phyloP scores from a whole-genome alignment of 192 early-diverging fungal genomes.

The Phlyctochytrium planicorne region DNA sequence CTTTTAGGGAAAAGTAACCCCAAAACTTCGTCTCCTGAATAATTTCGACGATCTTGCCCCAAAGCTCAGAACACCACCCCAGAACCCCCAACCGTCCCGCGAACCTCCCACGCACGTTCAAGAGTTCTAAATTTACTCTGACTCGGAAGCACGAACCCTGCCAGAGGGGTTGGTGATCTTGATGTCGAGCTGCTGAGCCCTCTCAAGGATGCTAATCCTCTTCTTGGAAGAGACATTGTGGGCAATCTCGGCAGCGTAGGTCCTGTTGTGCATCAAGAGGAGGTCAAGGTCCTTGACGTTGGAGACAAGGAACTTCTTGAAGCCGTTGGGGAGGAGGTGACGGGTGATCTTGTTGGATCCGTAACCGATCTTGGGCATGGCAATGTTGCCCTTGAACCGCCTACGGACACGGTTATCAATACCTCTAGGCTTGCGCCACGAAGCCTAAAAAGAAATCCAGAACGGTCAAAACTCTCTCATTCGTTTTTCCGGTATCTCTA shows the following conservation, averaged over 20 bases:
- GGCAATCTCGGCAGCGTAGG: constrained; percentile 98
- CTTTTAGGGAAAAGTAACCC: too few species aligned
- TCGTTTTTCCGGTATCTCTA: background rate
- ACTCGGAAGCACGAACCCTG: constrained; percentile 61
- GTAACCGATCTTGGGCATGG: constrained; percentile 99
- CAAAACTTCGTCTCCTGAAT: too few species aligned
- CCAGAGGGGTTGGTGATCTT: constrained; percentile 94
- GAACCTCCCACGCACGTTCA: too few species aligned
- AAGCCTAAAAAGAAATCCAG: constrained; percentile 57
- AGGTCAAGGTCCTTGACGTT: constrained; percentile 92
- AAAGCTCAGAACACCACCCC: too few species aligned
- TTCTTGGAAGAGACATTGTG: constrained; percentile 96
- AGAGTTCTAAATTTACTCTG: constrained; percentile 33
- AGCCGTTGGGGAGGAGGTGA: constrained; percentile 95
- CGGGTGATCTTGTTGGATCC: constrained; percentile 96
- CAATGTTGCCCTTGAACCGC: constrained; percentile 95
- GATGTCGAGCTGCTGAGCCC: constrained; percentile 93
- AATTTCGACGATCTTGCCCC: too few species aligned
- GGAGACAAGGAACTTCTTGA: constrained; percentile 97
- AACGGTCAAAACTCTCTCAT: background rate
- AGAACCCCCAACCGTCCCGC: too few species aligned
- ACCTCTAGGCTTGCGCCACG: constrained; percentile 99
- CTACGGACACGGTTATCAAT: constrained; percentile 98
- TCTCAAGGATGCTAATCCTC: constrained; percentile 87
- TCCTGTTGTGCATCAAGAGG: constrained; percentile 99